phyloP scores from a whole-genome alignment of 2,329 filamentous ascomycete genomes.

The Fusarium camptoceras region DNA sequence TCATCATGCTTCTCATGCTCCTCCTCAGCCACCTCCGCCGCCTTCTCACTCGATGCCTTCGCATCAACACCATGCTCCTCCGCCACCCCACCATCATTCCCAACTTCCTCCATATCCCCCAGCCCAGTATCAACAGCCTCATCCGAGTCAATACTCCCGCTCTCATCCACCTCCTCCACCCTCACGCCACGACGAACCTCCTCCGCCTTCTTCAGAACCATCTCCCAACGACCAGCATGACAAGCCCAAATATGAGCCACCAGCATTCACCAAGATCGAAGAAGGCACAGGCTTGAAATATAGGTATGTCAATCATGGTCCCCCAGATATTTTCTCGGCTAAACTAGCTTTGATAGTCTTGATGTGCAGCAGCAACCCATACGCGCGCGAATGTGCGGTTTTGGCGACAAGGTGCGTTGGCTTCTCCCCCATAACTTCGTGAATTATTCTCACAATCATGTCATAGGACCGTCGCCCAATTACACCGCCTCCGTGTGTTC shows the following conservation, averaged over 20 bases:
- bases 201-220: constrained; percentile 29
- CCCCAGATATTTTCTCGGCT: constrained; percentile 15
- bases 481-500: constrained; percentile 92
- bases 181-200: constrained; percentile 42
- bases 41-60: constrained; percentile 41
- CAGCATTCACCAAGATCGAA: constrained; percentile 52
- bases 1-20: constrained; percentile 36
- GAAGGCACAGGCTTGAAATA: constrained; percentile 52
- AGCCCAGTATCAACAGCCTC: constrained; percentile 41
- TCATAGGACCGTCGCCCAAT: constrained; percentile 90
- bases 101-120: constrained; percentile 39
- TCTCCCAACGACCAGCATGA: constrained; percentile 33
- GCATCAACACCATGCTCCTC: constrained; percentile 34
- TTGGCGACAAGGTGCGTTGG: constrained; percentile 87
- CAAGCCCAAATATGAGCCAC: constrained; percentile 37
- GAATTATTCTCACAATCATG: constrained; percentile 9
- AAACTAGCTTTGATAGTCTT: constrained; percentile 61
- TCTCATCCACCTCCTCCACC: constrained; percentile 40
- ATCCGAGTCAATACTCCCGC: constrained; percentile 42
- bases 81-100: constrained; percentile 35
- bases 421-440: neutral
- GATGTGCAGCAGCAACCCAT: constrained; percentile 90
- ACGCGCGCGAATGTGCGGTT: constrained; percentile 97
- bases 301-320: constrained; percentile 44
- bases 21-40: constrained; percentile 24